Conservation (phyloP, 148 eudicot species). For the Nepenthes mirabilis region DNA sequence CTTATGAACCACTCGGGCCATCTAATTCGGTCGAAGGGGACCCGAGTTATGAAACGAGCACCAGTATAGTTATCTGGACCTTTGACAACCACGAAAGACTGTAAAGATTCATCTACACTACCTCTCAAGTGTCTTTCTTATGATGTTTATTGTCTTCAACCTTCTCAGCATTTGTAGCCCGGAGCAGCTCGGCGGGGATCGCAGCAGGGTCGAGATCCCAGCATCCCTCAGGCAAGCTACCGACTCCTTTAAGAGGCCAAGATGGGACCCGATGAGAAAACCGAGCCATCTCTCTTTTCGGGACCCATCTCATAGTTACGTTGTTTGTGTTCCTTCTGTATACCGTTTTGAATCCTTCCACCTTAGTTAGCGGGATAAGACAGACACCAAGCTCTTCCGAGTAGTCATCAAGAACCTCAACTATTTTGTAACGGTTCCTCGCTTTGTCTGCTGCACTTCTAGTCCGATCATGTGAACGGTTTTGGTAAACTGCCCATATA, state of each 20-base stretch:
- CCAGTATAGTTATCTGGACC: not conserved
- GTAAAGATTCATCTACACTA: not conserved
- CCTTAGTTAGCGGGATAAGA: constrained; percentile 54
- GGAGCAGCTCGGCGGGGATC: constrained; percentile 75
- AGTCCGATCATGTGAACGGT: constrained; percentile 88
- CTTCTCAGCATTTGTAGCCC: constrained; percentile 20
- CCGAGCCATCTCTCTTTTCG: constrained; percentile 79
- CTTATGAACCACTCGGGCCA: not conserved
- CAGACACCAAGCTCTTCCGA: constrained; percentile 70
- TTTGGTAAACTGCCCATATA: constrained; percentile 83
- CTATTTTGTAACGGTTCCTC: constrained; percentile 93
- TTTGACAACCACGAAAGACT: not conserved
- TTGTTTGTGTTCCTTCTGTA: constrained; percentile 45
- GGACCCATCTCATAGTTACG: constrained; percentile 48
- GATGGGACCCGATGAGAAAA: constrained; percentile 97
- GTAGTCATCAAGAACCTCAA: constrained; percentile 78
- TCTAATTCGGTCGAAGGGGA: not conserved
- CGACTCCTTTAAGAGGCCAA: constrained; percentile 38
- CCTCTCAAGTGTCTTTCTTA: not conserved
- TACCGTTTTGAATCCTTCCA: constrained; percentile 79
- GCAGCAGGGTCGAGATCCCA: constrained; percentile 99
- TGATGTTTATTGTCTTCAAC: constrained; percentile 10
- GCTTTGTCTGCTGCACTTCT: constrained; percentile 62
- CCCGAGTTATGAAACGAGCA: not conserved
- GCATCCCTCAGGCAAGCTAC: constrained; percentile 74